Conservation (phyloP, 2,329 filamentous ascomycete genomes). For the Penicillium sp. region DNA sequence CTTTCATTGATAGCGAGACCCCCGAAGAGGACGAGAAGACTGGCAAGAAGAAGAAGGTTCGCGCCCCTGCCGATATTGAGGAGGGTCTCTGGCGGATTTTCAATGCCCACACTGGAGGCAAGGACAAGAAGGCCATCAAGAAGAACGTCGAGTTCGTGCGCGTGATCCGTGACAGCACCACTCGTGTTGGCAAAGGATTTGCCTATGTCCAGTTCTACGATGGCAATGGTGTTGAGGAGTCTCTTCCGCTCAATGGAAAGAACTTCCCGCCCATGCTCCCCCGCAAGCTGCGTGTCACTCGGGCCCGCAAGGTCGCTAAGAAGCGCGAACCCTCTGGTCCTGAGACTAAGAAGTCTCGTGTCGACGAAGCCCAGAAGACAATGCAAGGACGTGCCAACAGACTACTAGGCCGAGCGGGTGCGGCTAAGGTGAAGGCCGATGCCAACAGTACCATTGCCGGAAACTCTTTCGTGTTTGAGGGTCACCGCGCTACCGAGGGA, state of each 20-base stretch:
- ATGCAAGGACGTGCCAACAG: conserved; percentile 41
- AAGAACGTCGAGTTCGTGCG: conserved; percentile 91
- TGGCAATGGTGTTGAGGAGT: conserved; percentile 83
- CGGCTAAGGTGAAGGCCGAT: conserved; percentile 35
- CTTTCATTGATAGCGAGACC: conserved; percentile 91
- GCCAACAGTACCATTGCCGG: conserved; percentile 29
- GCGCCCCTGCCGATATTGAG: conserved; percentile 78
- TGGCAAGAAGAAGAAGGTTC: conserved; percentile 69
- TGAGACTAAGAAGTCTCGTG: conserved; percentile 21
- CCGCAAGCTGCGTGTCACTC: conserved; percentile 76
- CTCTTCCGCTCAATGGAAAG: conserved; percentile 82
- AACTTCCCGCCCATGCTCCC: conserved; percentile 94
- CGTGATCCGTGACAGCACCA: conserved; percentile 83
- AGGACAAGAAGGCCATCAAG: conserved; percentile 47
- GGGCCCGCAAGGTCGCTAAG: conserved; percentile 70
- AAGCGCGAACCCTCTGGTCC: conserved; percentile 27
- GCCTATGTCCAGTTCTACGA: conserved; percentile 97
- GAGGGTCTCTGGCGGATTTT: conserved; percentile 64
- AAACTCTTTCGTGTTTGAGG: conserved; percentile 45
- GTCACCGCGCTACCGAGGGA: conserved; percentile 42
- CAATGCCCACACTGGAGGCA: conserved; percentile 35
- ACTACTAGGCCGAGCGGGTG: conserved; percentile 40
- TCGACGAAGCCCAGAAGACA: conserved; percentile 32
- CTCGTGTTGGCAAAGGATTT: conserved; percentile 92
- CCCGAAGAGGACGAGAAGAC: conserved; percentile 57